Conservation (phyloP, 1,284 basidiomycete species). For the Fistulina hepatica region DNA sequence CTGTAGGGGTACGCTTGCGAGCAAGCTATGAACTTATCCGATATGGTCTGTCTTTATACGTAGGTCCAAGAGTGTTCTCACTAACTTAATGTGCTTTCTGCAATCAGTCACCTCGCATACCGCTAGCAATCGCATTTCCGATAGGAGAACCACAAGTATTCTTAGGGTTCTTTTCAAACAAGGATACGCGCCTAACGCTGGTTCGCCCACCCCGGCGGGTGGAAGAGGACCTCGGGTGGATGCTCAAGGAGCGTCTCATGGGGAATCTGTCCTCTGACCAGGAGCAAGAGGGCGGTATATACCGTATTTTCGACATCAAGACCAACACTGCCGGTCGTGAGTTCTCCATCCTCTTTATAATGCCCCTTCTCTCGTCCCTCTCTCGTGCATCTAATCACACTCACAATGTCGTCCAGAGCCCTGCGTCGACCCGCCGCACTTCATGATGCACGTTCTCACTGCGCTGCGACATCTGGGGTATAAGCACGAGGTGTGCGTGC, state of each 20-base stretch:
- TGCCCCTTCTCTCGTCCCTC: no score
- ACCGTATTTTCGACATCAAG: constrained; percentile 39
- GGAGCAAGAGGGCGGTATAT: constrained; percentile 34
- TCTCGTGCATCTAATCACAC: no score
- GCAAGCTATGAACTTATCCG: background rate
- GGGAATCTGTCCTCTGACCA: constrained; percentile 39
- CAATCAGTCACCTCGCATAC: constrained; percentile 42
- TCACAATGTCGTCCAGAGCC: no score
- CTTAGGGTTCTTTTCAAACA: constrained; percentile 45
- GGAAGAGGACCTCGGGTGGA: constrained; percentile 35
- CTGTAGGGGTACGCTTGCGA: no score
- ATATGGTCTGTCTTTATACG: background rate
- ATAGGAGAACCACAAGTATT: constrained; percentile 48
- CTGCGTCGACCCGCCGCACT: constrained; percentile 24
- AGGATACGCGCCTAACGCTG: constrained; percentile 44
- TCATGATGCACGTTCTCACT: constrained; percentile 35
- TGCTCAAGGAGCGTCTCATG: constrained; percentile 36
- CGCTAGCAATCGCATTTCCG: constrained; percentile 40
- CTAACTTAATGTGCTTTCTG: background rate
- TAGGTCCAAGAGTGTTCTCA: no score
- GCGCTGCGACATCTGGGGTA: constrained; percentile 30
- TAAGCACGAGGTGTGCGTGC: constrained; percentile 33
- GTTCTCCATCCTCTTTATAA: no score
- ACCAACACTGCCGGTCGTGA: no score
- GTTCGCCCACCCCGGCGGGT: constrained; percentile 45